phyloP scores from a whole-genome alignment of 2,329 filamentous ascomycete species.

The Aspergillus sp. region DNA sequence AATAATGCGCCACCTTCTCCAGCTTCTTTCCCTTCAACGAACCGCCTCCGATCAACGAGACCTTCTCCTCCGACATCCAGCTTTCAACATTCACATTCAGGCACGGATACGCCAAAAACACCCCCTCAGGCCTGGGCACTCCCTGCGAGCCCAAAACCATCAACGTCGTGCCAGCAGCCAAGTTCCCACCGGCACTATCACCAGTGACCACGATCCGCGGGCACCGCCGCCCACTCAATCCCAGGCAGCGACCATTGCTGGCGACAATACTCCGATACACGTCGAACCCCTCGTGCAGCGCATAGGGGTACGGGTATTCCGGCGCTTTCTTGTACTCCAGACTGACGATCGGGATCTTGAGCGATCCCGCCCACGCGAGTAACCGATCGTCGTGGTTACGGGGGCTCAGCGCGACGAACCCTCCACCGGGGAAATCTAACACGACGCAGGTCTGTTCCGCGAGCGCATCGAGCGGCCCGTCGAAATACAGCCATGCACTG shows the following conservation, averaged over 20 bases:
- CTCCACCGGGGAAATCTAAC: slow-evolving; percentile 84
- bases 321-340: slow-evolving; percentile 85
- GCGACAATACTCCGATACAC: slow-evolving; percentile 68
- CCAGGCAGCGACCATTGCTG: slow-evolving; percentile 66
- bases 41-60: slow-evolving; percentile 85
- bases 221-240: slow-evolving; percentile 56
- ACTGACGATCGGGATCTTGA: slow-evolving; percentile 79
- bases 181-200: slow-evolving; percentile 75
- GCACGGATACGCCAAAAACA: slow-evolving; percentile 80
- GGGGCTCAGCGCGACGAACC: slow-evolving; percentile 96
- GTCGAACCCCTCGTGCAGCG: slow-evolving; percentile 79
- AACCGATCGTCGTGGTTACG: slow-evolving; percentile 89
- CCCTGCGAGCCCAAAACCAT: slow-evolving; percentile 59
- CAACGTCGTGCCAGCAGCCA: slow-evolving; percentile 70
- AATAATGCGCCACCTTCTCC: slow-evolving; percentile 66
- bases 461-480: slow-evolving; percentile 72
- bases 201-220: slow-evolving; percentile 67
- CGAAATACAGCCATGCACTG: slow-evolving; percentile 85
- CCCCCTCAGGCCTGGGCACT: slow-evolving; percentile 67
- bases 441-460: slow-evolving; percentile 69
- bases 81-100: slow-evolving; percentile 96
- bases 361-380: slow-evolving; percentile 82
- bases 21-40: slow-evolving; percentile 78
- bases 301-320: slow-evolving; percentile 76
- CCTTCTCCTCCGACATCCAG: slow-evolving; percentile 99